These are phyloP conservation scores for Mycena venus DNA, from an alignment of 768 basidiomycete species.

Conservation along the genomic window DNA sequence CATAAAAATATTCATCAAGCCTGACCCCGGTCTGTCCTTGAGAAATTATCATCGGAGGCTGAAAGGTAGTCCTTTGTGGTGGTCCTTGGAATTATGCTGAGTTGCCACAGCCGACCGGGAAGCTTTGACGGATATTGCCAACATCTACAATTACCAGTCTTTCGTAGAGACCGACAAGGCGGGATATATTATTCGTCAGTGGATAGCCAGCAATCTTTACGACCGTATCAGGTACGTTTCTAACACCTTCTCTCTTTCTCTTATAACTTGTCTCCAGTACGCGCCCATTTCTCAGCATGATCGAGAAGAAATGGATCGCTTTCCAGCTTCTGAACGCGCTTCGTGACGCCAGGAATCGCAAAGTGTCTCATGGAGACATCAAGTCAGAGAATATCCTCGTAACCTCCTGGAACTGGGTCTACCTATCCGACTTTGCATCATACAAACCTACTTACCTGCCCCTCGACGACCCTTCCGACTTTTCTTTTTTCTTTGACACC, in stretches of 20 bases:
- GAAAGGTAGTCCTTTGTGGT: slow-evolving; percentile 67
- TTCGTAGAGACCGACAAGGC: slow-evolving; percentile 97
- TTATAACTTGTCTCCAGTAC: slow-evolving; percentile 68
- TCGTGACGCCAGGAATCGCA: slow-evolving; percentile 84
- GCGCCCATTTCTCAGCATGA: slow-evolving; percentile 89
- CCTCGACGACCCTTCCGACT: slow-evolving; percentile 96
- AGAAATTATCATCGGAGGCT: slow-evolving; percentile 80
- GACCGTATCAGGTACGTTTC: slow-evolving; percentile 91
- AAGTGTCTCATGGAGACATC: slow-evolving; percentile 97
- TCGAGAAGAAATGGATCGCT: slow-evolving; percentile 99
- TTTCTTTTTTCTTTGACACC: slow-evolving; percentile 98
- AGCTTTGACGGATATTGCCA: slow-evolving; percentile 84
- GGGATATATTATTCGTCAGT: slow-evolving; percentile 95
- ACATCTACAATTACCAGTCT: slow-evolving; percentile 89
- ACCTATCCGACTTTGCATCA: slow-evolving; percentile 94
- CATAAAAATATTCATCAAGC: slow-evolving; percentile 96
- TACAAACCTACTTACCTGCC: slow-evolving; percentile 98
- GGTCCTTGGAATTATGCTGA: background rate
- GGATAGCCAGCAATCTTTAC: slow-evolving; percentile 94
- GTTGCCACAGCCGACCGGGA: slow-evolving; percentile 82
- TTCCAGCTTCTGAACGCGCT: slow-evolving; percentile 93
- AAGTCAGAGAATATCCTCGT: slow-evolving; percentile 98
- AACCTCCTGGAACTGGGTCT: slow-evolving; percentile 96
- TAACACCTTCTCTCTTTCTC: background rate
- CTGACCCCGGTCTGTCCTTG: slow-evolving; percentile 87